Base-by-base conservation (phyloP, 2,329 filamentous ascomycete species). In the Aspergillus sojae region DNA sequence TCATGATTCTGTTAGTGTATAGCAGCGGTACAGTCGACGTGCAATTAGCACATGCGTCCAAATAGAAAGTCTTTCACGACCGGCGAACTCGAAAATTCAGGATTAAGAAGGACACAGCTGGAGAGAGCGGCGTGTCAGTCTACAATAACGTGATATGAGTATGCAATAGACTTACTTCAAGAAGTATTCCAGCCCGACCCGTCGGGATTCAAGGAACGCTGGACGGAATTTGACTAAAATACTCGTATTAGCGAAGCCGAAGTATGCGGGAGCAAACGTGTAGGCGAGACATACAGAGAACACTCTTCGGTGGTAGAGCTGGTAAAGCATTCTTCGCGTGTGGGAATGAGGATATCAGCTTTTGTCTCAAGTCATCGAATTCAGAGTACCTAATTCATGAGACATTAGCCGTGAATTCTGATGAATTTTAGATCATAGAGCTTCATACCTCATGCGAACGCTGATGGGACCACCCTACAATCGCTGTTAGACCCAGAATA, bases 21-120 rank as follows among this genome's bases (percentile, higher is more conserved):
- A 62, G 30, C 53, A 36, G 48, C 6, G 30, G 45, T 48, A 39
- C 12, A 36, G 28, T 59, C 45, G 28, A 11, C 16, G 6, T 48
- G 10, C 21, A 5, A 30, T 62, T 67, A 77, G 46, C 70, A 75
- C 45, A 74, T 69, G 34, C 75, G 70, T 26, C 75, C 74, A 76
- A 96, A 95, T 57, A 97, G 84, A 75, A 97, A 97, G 62, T 96
- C 93, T 75, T 95, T 96, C 50, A 97, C 83, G 2, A 97, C 88
- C 0, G 93, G 92, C n/a, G 92, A 95, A 12, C 91, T 91, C 39
- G 93, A 92, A 74, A 97, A 97, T 77, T 97, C 93, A 0, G 94
- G 94, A 77, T 97, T 97, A 34, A 97, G 81, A 68, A 98, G 80
- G 65, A 97, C 89, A 80, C 94, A 97, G 75, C 93, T 96, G 19